Conservation (phyloP, 2,329 filamentous ascomycete genomes). For the Colletotrichum sidae region DNA sequence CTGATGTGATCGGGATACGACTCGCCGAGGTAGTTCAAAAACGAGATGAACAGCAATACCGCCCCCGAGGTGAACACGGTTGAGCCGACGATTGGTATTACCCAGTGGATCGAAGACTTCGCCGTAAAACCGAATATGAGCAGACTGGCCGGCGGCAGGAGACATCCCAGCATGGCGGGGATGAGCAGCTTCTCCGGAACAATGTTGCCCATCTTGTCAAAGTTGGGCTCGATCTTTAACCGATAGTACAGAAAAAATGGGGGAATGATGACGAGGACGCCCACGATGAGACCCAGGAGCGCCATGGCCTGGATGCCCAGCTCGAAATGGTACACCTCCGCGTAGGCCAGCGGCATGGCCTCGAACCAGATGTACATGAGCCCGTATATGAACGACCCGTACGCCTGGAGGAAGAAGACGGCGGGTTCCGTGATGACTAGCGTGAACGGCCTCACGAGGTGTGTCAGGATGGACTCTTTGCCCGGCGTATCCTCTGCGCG, state of each 20-base stretch:
- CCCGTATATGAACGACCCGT: slow-evolving; percentile 26
- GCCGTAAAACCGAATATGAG: slow-evolving; percentile 32
- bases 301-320: slow-evolving; percentile 3
- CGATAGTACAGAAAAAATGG: slow-evolving; percentile 33
- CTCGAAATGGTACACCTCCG: slow-evolving; percentile 36
- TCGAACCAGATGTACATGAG: slow-evolving; percentile 37
- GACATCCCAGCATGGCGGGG: slow-evolving; percentile 16
- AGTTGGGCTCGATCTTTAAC: slow-evolving; percentile 20
- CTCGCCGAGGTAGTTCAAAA: slow-evolving; percentile 25
- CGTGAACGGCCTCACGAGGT: slow-evolving; percentile 30
- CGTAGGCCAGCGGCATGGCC: slow-evolving; percentile 15
- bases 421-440: slow-evolving; percentile 23
- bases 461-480: slow-evolving; percentile 34
- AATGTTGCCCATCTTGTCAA: slow-evolving; percentile 16
- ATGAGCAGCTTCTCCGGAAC: slow-evolving; percentile 22
- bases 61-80: slow-evolving; percentile 21
- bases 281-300: slow-evolving; percentile 25
- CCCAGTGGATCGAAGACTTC: slow-evolving; percentile 9
- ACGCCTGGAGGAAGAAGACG: slow-evolving; percentile 26
- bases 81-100: slow-evolving; percentile 23
- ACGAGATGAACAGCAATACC: slow-evolving; percentile 19
- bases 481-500: slow-evolving; percentile 29
- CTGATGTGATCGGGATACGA: slow-evolving; percentile 27
- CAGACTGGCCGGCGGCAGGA: slow-evolving; percentile 25
- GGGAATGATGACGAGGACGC: slow-evolving; percentile 17